These are phyloP conservation scores for Fomitopsis pinicola DNA, from an alignment of 1,284 basidiomycete species.

Conservation along the genomic window DNA sequence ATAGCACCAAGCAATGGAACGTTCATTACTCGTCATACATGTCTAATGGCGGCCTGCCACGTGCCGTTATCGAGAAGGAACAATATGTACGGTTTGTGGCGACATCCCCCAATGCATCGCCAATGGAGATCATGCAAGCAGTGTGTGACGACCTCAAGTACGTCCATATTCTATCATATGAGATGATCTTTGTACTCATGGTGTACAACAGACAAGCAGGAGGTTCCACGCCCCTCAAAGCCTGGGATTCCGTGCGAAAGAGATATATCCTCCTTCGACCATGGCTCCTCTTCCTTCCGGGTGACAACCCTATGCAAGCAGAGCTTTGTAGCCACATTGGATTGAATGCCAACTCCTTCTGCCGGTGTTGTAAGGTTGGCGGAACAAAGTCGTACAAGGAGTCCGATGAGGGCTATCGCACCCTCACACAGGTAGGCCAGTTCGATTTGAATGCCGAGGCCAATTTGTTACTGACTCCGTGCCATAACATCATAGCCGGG, in stretches of 20 bases:
- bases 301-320: conserved; percentile 34
- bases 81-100: conserved; percentile 5
- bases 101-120: conserved; percentile 10
- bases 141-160: neutral
- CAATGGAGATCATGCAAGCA: conserved; percentile 7
- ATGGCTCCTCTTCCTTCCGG: conserved; percentile 20
- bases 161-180: no score
- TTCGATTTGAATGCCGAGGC: no score
- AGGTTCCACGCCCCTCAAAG: no score
- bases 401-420: neutral
- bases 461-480: no score
- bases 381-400: neutral
- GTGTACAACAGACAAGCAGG: no score
- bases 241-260: neutral
- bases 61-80: conserved; percentile 3
- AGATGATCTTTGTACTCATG: no score
- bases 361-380: neutral
- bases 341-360: conserved; percentile 14
- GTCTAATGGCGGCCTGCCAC: conserved; percentile 10
- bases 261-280: conserved; percentile 21
- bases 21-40: conserved; percentile 10
- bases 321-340: conserved; percentile 28
- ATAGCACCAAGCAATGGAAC: conserved; percentile 14
- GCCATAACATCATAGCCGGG: no score
- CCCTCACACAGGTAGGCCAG: no score